Conservation (phyloP, 2,329 filamentous ascomycete genomes). For the Delphinella strobiligena region DNA sequence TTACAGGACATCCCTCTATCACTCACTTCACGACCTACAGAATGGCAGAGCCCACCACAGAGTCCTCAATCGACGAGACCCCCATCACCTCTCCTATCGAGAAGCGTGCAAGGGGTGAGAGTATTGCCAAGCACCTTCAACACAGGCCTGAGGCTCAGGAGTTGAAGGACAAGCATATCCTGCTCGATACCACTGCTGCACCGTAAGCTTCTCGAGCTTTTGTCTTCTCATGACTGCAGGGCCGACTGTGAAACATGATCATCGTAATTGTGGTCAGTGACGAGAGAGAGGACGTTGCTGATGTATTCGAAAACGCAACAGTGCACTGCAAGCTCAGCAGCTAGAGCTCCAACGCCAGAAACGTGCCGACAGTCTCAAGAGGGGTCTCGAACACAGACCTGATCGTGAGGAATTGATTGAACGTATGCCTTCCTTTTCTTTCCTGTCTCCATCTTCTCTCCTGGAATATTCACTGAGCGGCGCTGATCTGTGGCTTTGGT, state of each 20-base stretch:
- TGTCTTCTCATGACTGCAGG: neutral
- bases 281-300: too few species aligned
- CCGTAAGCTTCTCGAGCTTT: conserved; percentile 44
- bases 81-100: conserved; percentile 13
- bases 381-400: conserved; percentile 49
- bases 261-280: neutral
- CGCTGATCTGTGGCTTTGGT: neutral
- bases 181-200: conserved; percentile 54
- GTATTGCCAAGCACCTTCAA: conserved; percentile 35
- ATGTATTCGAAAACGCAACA: conserved; percentile 1
- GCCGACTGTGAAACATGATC: neutral
- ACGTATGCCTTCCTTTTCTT: conserved; percentile 40
- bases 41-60: conserved; percentile 3
- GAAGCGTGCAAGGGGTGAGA: conserved; percentile 16
- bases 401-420: conserved; percentile 68
- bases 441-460: too few species aligned
- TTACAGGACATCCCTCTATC: neutral
- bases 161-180: conserved; percentile 55
- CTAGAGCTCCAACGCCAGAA: conserved; percentile 54
- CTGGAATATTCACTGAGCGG: too few species aligned
- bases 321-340: conserved; percentile 48
- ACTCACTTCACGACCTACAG: neutral
- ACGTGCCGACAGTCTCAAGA: conserved; percentile 51
- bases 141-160: conserved; percentile 43
- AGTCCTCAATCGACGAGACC: conserved; percentile 2